These are phyloP conservation scores for Nepenthes mirabilis DNA, from an alignment of 148 eudicot species.

Conservation along the genomic window DNA sequence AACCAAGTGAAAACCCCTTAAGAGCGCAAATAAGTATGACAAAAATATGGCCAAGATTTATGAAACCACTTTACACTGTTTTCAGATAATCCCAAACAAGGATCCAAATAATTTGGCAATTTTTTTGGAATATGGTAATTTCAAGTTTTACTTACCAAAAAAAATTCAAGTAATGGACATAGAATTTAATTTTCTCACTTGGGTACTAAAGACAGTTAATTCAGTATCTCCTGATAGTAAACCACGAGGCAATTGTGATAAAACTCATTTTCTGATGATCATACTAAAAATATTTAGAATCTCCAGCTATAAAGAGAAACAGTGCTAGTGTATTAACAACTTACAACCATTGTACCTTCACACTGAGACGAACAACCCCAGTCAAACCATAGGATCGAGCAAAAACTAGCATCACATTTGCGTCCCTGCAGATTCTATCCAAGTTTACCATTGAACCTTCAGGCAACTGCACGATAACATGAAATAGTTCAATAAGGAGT, in stretches of 20 bases:
- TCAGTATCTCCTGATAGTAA: no score
- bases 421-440: conserved; percentile 78
- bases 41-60: neutral
- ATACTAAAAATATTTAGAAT: neutral
- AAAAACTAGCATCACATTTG: conserved; percentile 58
- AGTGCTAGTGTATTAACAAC: neutral
- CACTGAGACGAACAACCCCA: conserved; percentile 84
- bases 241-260: no score
- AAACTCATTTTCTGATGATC: no score
- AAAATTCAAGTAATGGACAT: neutral
- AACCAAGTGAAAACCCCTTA: neutral
- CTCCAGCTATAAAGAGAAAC: neutral
- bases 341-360: conserved; percentile 44
- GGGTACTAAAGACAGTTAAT: no score
- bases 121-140: neutral
- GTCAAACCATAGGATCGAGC: conserved; percentile 95
- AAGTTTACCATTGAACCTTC: conserved; percentile 83
- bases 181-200: no score
- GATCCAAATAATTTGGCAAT: no score
- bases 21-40: neutral
- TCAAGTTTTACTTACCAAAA: neutral
- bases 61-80: neutral
- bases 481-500: neutral
- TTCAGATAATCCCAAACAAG: neutral
- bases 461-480: conserved; percentile 40